Evolutionary conservation across 768 basidiomycete species (phyloP).

Genomic region (Cyathus striatus): DNA sequence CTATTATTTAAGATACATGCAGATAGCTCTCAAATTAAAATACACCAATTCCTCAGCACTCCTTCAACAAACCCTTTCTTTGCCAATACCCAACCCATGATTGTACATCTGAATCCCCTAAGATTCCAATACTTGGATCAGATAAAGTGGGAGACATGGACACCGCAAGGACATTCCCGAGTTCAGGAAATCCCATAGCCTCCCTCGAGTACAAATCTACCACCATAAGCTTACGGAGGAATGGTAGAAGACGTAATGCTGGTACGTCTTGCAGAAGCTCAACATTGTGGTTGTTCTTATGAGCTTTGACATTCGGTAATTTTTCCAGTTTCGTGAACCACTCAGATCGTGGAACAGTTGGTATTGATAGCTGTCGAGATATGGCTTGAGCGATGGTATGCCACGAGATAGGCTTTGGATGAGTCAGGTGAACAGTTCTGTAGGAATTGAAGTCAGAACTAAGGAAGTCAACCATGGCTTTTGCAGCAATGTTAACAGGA

Average conservation of each 20-base stretch:
- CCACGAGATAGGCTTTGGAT: conserved; percentile 24
- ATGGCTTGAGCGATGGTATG: neutral
- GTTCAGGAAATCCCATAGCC: too few relatives aligned
- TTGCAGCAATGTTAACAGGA: conserved; percentile 19
- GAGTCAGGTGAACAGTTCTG: conserved; percentile 18
- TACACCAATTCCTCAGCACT: too few relatives aligned
- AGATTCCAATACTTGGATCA: too few relatives aligned
- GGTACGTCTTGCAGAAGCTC: neutral
- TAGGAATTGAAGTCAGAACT: conserved; percentile 4
- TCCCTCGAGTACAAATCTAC: too few relatives aligned
- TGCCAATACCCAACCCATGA: too few relatives aligned
- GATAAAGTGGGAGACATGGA: too few relatives aligned
- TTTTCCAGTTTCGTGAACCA: conserved; percentile 3
- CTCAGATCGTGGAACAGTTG: neutral
- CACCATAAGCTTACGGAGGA: too few relatives aligned
- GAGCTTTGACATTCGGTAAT: neutral
- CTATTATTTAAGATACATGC: too few relatives aligned
- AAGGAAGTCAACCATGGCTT: conserved; percentile 21
- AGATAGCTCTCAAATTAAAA: too few relatives aligned
- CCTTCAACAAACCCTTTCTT: too few relatives aligned
- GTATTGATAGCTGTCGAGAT: neutral
- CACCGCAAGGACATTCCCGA: too few relatives aligned
- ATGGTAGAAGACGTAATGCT: neutral
- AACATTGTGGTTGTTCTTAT: neutral
- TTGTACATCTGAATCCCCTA: too few relatives aligned